Percentiles rank a stretch among this genome's conserved stretches.
These are phyloP conservation scores for Cyclotella kingstonii DNA, from an alignment of 108 stramenopile species.

Conservation along the genomic window DNA sequence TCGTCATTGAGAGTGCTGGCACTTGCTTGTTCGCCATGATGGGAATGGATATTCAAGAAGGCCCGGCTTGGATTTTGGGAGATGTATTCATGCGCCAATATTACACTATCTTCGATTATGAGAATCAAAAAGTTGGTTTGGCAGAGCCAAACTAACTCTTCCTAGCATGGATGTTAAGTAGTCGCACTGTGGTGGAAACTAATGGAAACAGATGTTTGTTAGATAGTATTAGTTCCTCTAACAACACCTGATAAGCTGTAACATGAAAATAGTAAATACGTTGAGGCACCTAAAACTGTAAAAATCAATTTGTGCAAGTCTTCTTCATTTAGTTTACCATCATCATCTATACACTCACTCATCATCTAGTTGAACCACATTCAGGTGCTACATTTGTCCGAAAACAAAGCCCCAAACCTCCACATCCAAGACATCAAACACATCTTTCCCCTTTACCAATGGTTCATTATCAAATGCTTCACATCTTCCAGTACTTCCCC, in stretches of 20 bases:
- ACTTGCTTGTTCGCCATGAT: slow-evolving; percentile 94
- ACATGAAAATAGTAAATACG: too few relatives aligned
- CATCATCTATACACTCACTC: neutral
- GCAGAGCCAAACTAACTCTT: slow-evolving; percentile 64
- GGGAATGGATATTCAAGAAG: slow-evolving; percentile 89
- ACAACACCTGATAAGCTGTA: too few relatives aligned
- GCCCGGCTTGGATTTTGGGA: slow-evolving; percentile 95
- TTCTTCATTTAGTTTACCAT: too few relatives aligned
- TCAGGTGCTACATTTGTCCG: slow-evolving; percentile 25
- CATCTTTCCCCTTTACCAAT: slow-evolving; percentile 44
- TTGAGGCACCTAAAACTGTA: too few relatives aligned
- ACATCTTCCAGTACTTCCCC: slow-evolving; percentile 73
- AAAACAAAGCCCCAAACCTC: slow-evolving; percentile 71
- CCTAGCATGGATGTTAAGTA: too few relatives aligned
- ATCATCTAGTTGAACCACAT: neutral
- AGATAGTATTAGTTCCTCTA: too few relatives aligned
- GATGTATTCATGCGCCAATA: slow-evolving; percentile 96
- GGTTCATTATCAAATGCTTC: slow-evolving; percentile 82
- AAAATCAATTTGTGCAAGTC: too few relatives aligned
- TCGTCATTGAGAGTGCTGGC: slow-evolving; percentile 84
- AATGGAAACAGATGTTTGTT: too few relatives aligned
- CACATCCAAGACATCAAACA: slow-evolving; percentile 67
- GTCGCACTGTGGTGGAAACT: too few relatives aligned
- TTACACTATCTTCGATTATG: slow-evolving; percentile 94
- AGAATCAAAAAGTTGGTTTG: slow-evolving; percentile 81